Evolutionary conservation across 345 rosid genomes (phyloP).

Genomic region (Citrus hindsii): DNA sequence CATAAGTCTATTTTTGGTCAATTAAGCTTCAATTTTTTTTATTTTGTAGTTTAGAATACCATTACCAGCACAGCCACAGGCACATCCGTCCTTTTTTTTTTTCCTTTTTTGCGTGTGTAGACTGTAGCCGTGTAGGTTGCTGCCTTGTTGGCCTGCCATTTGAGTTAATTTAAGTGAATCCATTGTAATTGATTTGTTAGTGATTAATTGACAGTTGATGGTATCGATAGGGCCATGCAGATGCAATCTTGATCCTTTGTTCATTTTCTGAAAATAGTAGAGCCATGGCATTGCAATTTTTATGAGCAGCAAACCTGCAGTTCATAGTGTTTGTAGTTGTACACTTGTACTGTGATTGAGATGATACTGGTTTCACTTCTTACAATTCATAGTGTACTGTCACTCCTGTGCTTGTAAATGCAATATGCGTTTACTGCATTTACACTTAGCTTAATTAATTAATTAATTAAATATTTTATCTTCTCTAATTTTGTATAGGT

Average conservation of each 20-base stretch:
- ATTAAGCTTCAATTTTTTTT: no score
- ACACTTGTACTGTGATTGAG: neutral
- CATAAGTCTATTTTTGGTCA: no score
- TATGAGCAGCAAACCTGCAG: neutral
- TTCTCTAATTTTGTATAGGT: no score
- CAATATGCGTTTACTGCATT: no score
- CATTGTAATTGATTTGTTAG: neutral
- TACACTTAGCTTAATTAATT: no score
- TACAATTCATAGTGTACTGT: no score
- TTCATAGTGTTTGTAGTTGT: no score
- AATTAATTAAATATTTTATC: no score
- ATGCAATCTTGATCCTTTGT: neutral
- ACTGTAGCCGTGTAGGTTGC: neutral
- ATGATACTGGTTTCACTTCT: neutral
- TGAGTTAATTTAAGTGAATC: neutral
- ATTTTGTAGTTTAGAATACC: neutral
- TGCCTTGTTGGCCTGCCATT: neutral
- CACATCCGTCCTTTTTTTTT: neutral
- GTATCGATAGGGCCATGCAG: neutral
- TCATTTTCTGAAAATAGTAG: neutral
- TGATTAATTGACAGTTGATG: neutral
- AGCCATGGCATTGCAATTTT: neutral
- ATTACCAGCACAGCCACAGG: no score
- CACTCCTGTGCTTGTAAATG: no score
- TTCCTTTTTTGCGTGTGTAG: neutral